These are phyloP conservation scores for Naematelia encephala DNA, from an alignment of 768 basidiomycete genomes.

Conservation along the genomic window DNA sequence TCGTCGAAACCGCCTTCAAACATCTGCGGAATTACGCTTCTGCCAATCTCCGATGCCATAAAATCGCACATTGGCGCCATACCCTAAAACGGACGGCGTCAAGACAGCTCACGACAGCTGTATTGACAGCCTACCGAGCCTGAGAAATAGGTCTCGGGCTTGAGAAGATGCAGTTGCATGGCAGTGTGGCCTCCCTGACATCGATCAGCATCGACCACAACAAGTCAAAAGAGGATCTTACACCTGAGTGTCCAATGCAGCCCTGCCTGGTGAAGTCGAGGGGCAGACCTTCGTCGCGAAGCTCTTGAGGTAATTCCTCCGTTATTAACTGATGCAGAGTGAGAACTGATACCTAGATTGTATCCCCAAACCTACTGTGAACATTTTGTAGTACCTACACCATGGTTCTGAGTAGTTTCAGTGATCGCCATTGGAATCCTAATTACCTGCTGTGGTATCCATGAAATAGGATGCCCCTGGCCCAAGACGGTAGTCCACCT, in stretches of 20 bases:
- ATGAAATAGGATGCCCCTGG: not conserved
- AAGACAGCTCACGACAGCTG: not conserved
- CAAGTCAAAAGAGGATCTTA: not conserved
- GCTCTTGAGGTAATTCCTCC: not conserved
- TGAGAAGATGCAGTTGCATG: not conserved
- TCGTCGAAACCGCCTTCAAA: not conserved
- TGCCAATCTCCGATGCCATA: not conserved
- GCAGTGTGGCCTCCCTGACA: not conserved
- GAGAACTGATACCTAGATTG: not conserved
- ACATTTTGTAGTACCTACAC: not conserved
- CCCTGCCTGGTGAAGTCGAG: not conserved
- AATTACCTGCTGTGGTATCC: not conserved
- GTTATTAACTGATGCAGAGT: not conserved
- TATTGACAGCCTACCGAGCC: not conserved
- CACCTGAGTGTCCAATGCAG: not conserved
- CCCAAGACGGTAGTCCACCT: not conserved
- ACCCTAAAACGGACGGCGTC: not conserved
- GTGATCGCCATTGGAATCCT: not conserved
- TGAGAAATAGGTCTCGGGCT: not conserved
- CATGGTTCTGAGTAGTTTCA: not conserved
- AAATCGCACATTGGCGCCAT: not conserved
- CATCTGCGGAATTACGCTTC: not conserved
- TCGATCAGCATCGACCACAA: not conserved
- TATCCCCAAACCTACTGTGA: not conserved
- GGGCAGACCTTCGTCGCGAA: not conserved